Evolutionary conservation across 2,329 filamentous ascomycete genomes (phyloP).

Genomic region (Elsinoe perseae): DNA sequence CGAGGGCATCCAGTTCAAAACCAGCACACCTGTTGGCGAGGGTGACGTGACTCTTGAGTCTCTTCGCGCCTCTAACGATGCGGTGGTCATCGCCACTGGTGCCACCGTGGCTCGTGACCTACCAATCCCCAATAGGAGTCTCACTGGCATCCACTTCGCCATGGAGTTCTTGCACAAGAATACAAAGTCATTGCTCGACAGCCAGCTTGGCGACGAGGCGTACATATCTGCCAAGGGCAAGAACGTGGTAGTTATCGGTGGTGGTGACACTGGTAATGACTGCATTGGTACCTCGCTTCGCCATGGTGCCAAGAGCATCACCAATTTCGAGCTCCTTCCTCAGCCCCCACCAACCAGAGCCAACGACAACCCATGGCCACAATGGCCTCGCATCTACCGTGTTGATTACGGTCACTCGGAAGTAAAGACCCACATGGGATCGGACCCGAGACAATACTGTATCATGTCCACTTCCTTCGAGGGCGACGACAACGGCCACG

Average conservation of each 20-base stretch:
- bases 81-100: conserved; percentile 84
- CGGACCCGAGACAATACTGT: conserved; percentile 93
- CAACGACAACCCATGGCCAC: conserved; percentile 93
- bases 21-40: conserved; percentile 69
- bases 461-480: conserved; percentile 98
- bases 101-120: conserved; percentile 89
- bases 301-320: conserved; percentile 89
- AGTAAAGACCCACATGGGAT: conserved; percentile 91
- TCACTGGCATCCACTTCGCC: conserved; percentile 87
- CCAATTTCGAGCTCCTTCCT: conserved; percentile 92
- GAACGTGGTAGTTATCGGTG: conserved; percentile 92
- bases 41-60: conserved; percentile 59
- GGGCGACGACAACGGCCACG: conserved; percentile 74
- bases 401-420: conserved; percentile 97
- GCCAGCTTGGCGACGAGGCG: conserved; percentile 68
- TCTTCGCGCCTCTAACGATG: conserved; percentile 66
- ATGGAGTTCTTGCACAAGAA: conserved; percentile 98
- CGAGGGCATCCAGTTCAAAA: conserved; percentile 78
- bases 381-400: conserved; percentile 96
- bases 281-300: conserved; percentile 95
- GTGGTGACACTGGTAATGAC: conserved; percentile 96
- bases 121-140: conserved; percentile 78
- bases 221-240: conserved; percentile 96
- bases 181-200: conserved; percentile 94
- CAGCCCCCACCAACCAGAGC: conserved; percentile 90